These are phyloP conservation scores for Eimeria brunetti DNA, from an alignment of 169 alveolate genomes.

Conservation along the genomic window DNA sequence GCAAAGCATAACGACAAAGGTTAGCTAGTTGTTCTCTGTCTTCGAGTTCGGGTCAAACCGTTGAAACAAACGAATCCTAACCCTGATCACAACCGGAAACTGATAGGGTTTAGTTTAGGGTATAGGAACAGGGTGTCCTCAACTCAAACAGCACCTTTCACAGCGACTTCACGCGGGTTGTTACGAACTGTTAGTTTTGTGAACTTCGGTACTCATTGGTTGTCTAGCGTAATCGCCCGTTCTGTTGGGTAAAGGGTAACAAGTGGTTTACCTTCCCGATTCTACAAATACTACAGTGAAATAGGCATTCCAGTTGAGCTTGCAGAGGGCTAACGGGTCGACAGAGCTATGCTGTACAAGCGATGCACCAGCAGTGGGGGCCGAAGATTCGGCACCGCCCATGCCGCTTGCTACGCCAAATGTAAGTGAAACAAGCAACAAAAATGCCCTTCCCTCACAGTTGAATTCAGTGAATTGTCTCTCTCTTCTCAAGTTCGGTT, in stretches of 20 bases:
- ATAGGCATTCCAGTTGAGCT: neutral
- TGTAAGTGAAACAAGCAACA: neutral
- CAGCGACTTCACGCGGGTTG: neutral
- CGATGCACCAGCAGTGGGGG: slow-evolving; percentile 6
- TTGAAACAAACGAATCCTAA: neutral
- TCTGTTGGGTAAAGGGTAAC: neutral
- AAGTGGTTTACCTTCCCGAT: neutral
- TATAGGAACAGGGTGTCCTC: neutral
- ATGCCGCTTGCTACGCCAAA: neutral
- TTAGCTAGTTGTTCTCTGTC: neutral
- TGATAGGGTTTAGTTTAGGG: neutral
- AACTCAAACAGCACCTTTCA: neutral
- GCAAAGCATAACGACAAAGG: slow-evolving; percentile 36
- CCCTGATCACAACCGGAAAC: too few relatives aligned
- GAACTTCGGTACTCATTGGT: neutral
- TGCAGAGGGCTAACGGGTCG: slow-evolving; percentile 23
- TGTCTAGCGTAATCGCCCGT: neutral
- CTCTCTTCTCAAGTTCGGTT: neutral
- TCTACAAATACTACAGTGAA: neutral
- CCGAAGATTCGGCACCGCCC: neutral
- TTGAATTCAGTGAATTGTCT: neutral
- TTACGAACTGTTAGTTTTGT: neutral
- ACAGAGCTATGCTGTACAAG: neutral
- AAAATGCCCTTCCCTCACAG: neutral
- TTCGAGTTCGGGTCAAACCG: neutral